Evolutionary conservation across 1,284 basidiomycete species (phyloP).

Genomic region (Leccinum subfulvum): DNA sequence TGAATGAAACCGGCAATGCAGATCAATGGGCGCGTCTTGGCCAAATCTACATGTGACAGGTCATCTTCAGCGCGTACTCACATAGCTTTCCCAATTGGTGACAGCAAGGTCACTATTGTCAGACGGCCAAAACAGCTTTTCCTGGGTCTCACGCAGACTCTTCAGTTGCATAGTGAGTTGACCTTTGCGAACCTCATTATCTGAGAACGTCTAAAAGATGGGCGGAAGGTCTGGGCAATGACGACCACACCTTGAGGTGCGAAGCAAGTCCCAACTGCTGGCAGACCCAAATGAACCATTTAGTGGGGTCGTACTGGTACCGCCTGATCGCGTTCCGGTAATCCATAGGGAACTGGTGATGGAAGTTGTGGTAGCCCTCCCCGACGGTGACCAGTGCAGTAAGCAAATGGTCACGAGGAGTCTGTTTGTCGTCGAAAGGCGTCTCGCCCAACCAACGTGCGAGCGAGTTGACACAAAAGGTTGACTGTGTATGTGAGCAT

Average conservation of each 20-base stretch:
- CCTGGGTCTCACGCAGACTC: slow-evolving; percentile 70
- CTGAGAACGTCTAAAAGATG: slow-evolving; percentile 68
- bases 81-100: slow-evolving; percentile 81
- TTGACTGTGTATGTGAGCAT: slow-evolving; percentile 56
- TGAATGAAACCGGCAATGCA: slow-evolving; percentile 90
- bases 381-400: slow-evolving; percentile 88
- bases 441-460: slow-evolving; percentile 92
- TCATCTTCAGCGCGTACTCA: slow-evolving; percentile 38
- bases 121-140: slow-evolving; percentile 75
- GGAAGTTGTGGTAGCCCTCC: slow-evolving; percentile 97
- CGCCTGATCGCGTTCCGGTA: slow-evolving; percentile 91
- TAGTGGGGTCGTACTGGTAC: slow-evolving; percentile 89
- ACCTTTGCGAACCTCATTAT: slow-evolving; percentile 91
- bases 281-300: slow-evolving; percentile 85
- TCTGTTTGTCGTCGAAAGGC: slow-evolving; percentile 94
- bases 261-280: slow-evolving; percentile 72
- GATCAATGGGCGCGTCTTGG: slow-evolving; percentile 73
- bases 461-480: slow-evolving; percentile 93
- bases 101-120: slow-evolving; percentile 75
- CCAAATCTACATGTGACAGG: slow-evolving; percentile 51
- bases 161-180: slow-evolving; percentile 92
- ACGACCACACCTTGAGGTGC: slow-evolving; percentile 68
- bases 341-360: slow-evolving; percentile 93
- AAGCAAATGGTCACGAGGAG: slow-evolving; percentile 84
- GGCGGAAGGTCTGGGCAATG: background rate